Base-by-base conservation (phyloP, 768 basidiomycete genomes). In the Tylopilus cervinicoccineus region DNA sequence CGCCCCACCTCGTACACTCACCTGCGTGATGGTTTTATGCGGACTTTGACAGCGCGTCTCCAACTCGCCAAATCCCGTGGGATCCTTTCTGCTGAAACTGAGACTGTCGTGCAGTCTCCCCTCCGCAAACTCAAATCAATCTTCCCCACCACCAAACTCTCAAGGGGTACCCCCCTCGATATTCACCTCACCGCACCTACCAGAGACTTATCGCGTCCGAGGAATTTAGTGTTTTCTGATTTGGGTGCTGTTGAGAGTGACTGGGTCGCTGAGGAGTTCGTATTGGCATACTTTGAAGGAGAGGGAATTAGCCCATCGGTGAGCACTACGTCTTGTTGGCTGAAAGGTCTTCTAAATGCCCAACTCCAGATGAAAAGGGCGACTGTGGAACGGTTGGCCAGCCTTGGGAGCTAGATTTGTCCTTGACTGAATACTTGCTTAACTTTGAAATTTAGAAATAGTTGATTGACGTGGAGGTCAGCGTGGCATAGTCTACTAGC, bases 21-120 rank as follows among this genome's bases (percentile, higher is more conserved):
- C 59, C 72, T 93, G 24, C 79, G 90, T 19, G 90, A 93, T 60
- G 90, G 86, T 3, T 92, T 92, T 55, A 74, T 91, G 65, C 79
- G 90, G 37, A 78, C 88, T 14, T 65, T 93, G 38, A 80, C 82
- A 54, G 70, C 73, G 3, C 80, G 88, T 17, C 69, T 89, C 49
- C 68, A 73, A 22, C 62, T 76, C 10, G 76, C 71, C 39, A 74
- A 74, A 39, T 74, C 81, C 56, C 69, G 72, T 14, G 80, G 76
- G 9, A 67, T 70, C 0, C 65, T 91, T 10, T 73, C 83, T 0
- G 71, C 79, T 45, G 84, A 84, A 47, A 79, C 77, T 19, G 81
- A 85, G 48, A 62, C 74, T 38, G 71, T 65, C 2, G 72, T 79
- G 5, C 79, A 80, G 43, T 77, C 79, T 1, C 84, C 88, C 1